Percentiles rank a stretch among this genome's conserved stretches.
These are phyloP conservation scores for Skeletonema grethae DNA, from an alignment of 108 stramenopile species.

Conservation along the genomic window DNA sequence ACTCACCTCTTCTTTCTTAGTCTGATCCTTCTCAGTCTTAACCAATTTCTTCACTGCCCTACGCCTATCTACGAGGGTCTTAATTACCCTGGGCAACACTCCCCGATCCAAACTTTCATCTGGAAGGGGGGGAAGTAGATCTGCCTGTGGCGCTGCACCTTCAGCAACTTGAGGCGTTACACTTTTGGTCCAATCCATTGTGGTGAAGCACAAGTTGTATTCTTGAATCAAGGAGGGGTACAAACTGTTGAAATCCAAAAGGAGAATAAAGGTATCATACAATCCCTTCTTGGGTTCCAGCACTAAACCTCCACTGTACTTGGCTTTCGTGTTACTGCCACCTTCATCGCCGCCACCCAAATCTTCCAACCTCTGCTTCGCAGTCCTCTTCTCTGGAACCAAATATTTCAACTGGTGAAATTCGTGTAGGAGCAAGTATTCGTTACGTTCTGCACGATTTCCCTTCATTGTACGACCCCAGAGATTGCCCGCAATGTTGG, in stretches of 20 bases:
- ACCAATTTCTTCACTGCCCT: constrained; percentile 91
- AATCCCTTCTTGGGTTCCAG: constrained; percentile 99
- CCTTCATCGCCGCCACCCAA: constrained; percentile 29
- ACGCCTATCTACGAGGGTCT: constrained; percentile 94
- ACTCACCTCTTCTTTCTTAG: constrained; percentile 80
- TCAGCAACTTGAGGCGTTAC: constrained; percentile 28
- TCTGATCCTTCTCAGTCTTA: constrained; percentile 80
- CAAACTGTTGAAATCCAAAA: constrained; percentile 98
- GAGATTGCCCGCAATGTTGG: constrained; percentile 95
- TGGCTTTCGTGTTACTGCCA: constrained; percentile 71
- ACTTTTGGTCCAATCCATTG: constrained; percentile 89
- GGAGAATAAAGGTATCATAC: constrained; percentile 98
- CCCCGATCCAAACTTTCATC: constrained; percentile 81
- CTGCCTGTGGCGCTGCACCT: constrained; percentile 45
- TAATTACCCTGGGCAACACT: constrained; percentile 96
- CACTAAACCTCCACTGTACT: constrained; percentile 97
- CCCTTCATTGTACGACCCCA: constrained; percentile 95
- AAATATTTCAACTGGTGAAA: constrained; percentile 96
- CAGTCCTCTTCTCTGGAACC: constrained; percentile 86
- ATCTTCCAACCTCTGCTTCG: constrained; percentile 56
- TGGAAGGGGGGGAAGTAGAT: constrained; percentile 87
- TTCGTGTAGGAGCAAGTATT: constrained; percentile 98
- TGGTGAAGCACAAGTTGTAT: constrained; percentile 99
- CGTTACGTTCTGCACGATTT: constrained; percentile 98
- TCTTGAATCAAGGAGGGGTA: constrained; percentile 99